Conservation (phyloP, 306 rosid species). For the Pyrus communis region DNA sequence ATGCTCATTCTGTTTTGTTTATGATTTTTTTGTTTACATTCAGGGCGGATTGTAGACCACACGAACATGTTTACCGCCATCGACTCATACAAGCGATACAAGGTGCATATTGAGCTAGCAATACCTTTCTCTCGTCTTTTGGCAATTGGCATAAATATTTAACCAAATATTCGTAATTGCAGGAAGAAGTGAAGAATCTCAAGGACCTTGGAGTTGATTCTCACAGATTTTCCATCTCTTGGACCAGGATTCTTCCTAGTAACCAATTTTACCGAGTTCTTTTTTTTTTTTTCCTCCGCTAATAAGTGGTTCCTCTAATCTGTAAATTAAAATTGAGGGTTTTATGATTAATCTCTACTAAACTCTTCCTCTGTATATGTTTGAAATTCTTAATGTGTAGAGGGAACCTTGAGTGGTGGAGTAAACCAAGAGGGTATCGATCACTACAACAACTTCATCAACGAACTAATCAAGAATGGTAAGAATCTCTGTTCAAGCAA, state of each 20-base stretch:
- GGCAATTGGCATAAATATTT: too few relatives aligned
- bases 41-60: too few relatives aligned
- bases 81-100: too few relatives aligned
- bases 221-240: conserved; percentile 25
- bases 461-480: conserved; percentile 14
- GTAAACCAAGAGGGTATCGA: conserved; percentile 27
- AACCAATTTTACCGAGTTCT: neutral
- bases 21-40: too few relatives aligned
- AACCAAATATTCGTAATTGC: neutral
- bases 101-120: too few relatives aligned
- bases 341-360: neutral
- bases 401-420: conserved; percentile 29
- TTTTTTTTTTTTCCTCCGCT: neutral
- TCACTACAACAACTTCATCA: conserved; percentile 26
- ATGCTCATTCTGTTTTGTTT: too few relatives aligned
- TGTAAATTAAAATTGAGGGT: neutral
- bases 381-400: neutral
- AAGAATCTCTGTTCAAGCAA: neutral
- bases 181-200: conserved; percentile 22
- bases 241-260: conserved; percentile 32
- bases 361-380: neutral
- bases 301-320: too few relatives aligned
- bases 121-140: too few relatives aligned
- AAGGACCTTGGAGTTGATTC: conserved; percentile 20
- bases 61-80: too few relatives aligned